Evolutionary conservation across 2,329 filamentous ascomycete species (phyloP), one percentile per base, ranked within the genome.

Genomic region (Nothophaeocryptopus gaeumannii): DNA sequence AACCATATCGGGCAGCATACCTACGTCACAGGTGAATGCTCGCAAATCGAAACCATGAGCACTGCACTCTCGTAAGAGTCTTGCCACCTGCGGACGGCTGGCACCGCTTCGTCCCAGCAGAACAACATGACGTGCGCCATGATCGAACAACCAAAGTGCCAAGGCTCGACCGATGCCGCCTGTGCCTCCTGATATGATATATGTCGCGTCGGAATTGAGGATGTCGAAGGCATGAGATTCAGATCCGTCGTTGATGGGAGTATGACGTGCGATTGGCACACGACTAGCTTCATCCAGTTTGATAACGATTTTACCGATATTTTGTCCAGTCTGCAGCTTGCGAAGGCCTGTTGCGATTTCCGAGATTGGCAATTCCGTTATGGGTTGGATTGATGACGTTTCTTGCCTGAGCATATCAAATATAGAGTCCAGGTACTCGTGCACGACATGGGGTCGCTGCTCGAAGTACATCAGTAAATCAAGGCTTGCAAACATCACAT

Each of bases 81-180:
- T 40, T 3, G 20, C 14, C 5, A 51, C 37, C 13, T 40, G 31
- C 15, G 29, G 32, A 8, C 12, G 38, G 5, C 16, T 16, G 4
- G 33, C 15, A 3, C 44, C 50, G 15, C 39, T 47, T 26, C 50
- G 29, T 15, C 33, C 33, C 10, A 54, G 36, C 29, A 50, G 34
- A 8, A 48, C 33, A 3, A 54, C 11, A 33, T 48, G 39, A 5
- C 32, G 14, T 5, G 52, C 52, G n/a, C 52, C 52, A 10, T 43
- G n/a, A 8, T 48, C 45, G 10, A 43, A 16, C 40, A 55, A 39
- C 52, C 52, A 52, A 5, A n/a, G n/a, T 12, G 44, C 39, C 11
- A 52, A 12, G 15, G 44, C 12, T n/a, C 42, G 35, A 1, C 52
- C 52, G n/a, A 55, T 45, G 11, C 52, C 52, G 8, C 48, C 49